Base-by-base conservation (phyloP, 1,139 yeast species). In the Geotrichum histeridarum region DNA sequence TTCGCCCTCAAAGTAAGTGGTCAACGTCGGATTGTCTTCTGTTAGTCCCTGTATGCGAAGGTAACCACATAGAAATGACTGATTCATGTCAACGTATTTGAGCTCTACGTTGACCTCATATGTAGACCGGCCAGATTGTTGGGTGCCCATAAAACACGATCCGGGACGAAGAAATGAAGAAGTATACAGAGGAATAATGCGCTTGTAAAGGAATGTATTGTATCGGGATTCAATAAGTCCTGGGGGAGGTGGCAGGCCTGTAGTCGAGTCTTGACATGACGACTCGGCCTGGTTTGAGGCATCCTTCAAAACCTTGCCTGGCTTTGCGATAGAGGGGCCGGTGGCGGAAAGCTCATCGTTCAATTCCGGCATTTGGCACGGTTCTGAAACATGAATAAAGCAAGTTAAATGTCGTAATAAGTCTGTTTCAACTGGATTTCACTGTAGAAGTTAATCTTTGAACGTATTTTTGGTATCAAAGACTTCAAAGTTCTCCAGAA, bases 1-100 rank as follows among this genome's bases (percentile, higher is more conserved):
- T 66, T 87, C 96, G 5, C 90, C 94, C 63, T 83, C 88, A 72
- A 91, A 91, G 66, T 84, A 90, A 0, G 97, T 91, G 12, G 88
- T 81, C 59, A 91, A 83, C 60, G 83, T 83, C 1, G 95, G 91
- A 61, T 86, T 81, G 48, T 81, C 77, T 55, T 80, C 83, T 0
- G 96, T 88, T 50, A 91, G 75, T 2, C 95, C 95, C 57, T 83
- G 78, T 55, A 91, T 91, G 57, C 84, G 84, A 50, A 91, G 73
- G 62, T 84, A 86, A 5, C 97, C 98, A 36, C 90, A 81, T 18
- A 90, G 69, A 46, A 78, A 76, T 1, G 86, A 81, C 57, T 77
- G 76, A 31, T 70, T 70, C 62, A 86, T 71, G 67, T 87, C 91
- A 22, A 86, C 86, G 38, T 80, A 79, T 67, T 84, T 81, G 60